Evolutionary conservation across 352 stramenopile genomes (phyloP), one percentile per base, ranked within the genome.

Genomic region (Globisporangium splendens): DNA sequence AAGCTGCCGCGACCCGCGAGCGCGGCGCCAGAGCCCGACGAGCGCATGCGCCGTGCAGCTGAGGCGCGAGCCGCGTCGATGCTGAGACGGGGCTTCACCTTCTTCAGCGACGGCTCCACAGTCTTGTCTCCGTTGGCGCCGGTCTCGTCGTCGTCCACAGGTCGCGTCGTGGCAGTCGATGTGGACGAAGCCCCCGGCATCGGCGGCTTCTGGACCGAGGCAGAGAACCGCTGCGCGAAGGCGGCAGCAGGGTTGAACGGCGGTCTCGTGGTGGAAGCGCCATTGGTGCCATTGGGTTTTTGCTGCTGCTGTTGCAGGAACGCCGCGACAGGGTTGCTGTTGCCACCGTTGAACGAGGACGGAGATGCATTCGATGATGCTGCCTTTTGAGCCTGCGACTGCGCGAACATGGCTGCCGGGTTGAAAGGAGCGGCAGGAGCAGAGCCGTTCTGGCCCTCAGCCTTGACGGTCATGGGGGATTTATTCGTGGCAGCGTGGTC

Each of bases 11-110:
- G 81, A 22, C 77, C 77, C 20, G 77, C 69, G 28, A 88, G 63
- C 50, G 72, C 79, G 31, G 64, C 70, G 35, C 72, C 69, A 17
- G 57, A 86, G 44, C 71, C 79, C 2, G 80, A 88, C 38, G 69
- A 89, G 18, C 83, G 83, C 67, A 90, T 70, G 38, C 83, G 71
- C 1, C 83, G 77, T 18, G 83, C 79, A 0, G 81, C 81, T 3
- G 81, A 91, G 1, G 83, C 79, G 1, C 83, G 77, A n/a, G 83
- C 79, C 13, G 81, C 79, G 63, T 93, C 83, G 47, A 93, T 84
- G 46, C 79, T 91, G 39, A 87, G 74, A 28, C 80, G 83, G 13
- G 79, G 81, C 59, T 83, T 85, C 48, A 91, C 75, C 52, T 87
- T 87, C 56, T 91, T 91, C 20, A 86, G 74, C 28, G 77, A 88